These are phyloP conservation scores for Dipteronia sinensis DNA, from an alignment of 345 rosid genomes.

Conservation along the genomic window DNA sequence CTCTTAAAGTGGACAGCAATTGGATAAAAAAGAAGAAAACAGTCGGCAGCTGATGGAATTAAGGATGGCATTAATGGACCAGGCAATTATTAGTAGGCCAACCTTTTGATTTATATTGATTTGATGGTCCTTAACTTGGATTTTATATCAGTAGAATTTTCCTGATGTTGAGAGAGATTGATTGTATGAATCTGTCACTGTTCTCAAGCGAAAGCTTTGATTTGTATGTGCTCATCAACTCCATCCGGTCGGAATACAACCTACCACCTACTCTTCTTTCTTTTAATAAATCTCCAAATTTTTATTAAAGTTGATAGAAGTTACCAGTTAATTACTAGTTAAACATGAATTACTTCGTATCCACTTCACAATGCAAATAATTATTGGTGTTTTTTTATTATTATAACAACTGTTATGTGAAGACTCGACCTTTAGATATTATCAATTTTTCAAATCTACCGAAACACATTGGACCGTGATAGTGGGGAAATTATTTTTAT, in stretches of 20 bases:
- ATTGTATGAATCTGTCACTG: background rate
- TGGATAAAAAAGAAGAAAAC: background rate
- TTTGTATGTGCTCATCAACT: constrained; percentile 18
- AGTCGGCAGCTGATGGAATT: constrained; percentile 24
- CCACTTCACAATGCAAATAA: no score
- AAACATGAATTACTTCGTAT: no score
- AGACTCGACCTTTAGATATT: no score
- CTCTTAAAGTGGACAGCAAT: background rate
- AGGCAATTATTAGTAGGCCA: constrained; percentile 49
- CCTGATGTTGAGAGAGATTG: constrained; percentile 30
- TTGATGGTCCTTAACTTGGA: constrained; percentile 38
- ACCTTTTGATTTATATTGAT: background rate
- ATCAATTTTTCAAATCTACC: no score
- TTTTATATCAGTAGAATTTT: constrained; percentile 27
- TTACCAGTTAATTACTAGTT: no score
- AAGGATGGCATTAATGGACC: constrained; percentile 29
- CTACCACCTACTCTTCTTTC: constrained; percentile 24
- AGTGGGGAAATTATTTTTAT: no score
- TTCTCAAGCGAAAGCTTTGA: constrained; percentile 19
- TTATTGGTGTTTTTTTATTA: no score
- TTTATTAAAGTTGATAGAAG: no score
- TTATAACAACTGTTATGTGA: no score
- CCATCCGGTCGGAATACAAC: constrained; percentile 42
- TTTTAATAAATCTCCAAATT: background rate
- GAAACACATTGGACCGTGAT: no score